A percentile compares a stretch with the other conserved stretches of the same genome.
These are phyloP conservation scores for Drechslera avenae DNA, from an alignment of 2,329 filamentous ascomycete genomes.

Conservation along the genomic window DNA sequence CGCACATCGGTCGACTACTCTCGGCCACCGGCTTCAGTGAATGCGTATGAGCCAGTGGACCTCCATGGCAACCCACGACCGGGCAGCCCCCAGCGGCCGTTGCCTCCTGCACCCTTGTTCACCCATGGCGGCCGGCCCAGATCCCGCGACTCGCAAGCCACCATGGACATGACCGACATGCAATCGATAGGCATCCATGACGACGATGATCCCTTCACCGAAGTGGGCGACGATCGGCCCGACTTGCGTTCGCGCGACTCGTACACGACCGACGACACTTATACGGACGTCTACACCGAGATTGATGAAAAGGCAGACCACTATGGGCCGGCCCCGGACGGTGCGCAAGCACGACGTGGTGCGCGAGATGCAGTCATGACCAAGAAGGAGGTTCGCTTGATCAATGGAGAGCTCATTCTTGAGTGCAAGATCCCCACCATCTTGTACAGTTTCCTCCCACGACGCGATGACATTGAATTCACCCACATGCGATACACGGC, in stretches of 20 bases:
- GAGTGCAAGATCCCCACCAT: constrained; percentile 99
- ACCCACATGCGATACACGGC: constrained; percentile 99
- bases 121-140: constrained; percentile 57
- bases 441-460: constrained; percentile 92
- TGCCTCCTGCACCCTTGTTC: constrained; percentile 89
- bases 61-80: constrained; percentile 88
- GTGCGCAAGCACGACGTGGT: constrained; percentile 84
- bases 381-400: constrained; percentile 91
- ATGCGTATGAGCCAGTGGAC: constrained; percentile 83
- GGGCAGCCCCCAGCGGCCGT: constrained; percentile 81
- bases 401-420: constrained; percentile 95
- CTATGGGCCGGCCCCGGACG: constrained; percentile 85
- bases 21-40: constrained; percentile 71
- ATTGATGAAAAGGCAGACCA: constrained; percentile 68
- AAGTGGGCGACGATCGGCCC: constrained; percentile 61
- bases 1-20: constrained; percentile 65
- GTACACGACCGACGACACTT: constrained; percentile 65
- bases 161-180: constrained; percentile 69
- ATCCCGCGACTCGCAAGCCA: constrained; percentile 50
- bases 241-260: constrained; percentile 67
- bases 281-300: constrained; percentile 57
- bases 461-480: constrained; percentile 92
- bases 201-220: constrained; percentile 73
- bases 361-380: constrained; percentile 86
- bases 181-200: constrained; percentile 72